Evolutionary conservation across 2,329 filamentous ascomycete species (phyloP).

Genomic region (Aureobasidium pullulans): DNA sequence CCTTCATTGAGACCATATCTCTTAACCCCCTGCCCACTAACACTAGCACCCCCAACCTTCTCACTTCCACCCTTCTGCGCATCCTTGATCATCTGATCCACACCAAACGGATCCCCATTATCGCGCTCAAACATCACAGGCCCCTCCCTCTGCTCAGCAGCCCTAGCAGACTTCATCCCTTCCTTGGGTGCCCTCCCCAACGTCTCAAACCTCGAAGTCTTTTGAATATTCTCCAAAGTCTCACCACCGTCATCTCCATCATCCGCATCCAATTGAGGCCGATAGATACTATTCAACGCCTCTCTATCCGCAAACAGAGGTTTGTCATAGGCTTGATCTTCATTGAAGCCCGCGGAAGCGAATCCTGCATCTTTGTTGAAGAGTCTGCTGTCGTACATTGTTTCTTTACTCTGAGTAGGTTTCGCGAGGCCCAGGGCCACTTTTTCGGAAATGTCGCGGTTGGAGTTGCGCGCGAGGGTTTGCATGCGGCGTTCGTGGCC

Average conservation of each 20-base stretch:
- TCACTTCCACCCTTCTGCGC: slow-evolving; percentile 45
- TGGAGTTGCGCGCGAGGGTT: slow-evolving; percentile 89
- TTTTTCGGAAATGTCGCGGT: slow-evolving; percentile 95
- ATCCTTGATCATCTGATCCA: slow-evolving; percentile 87
- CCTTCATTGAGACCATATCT: slow-evolving; percentile 69
- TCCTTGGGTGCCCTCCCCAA: slow-evolving; percentile 67
- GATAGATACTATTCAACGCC: slow-evolving; percentile 88
- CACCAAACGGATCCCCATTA: slow-evolving; percentile 71
- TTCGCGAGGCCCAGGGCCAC: slow-evolving; percentile 91
- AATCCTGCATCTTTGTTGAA: slow-evolving; percentile 95
- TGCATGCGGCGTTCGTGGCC: slow-evolving; percentile 86
- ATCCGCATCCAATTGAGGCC: slow-evolving; percentile 65
- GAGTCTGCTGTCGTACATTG: slow-evolving; percentile 92
- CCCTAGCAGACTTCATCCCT: slow-evolving; percentile 79
- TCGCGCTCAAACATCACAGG: slow-evolving; percentile 97
- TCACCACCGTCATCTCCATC: slow-evolving; percentile 73
- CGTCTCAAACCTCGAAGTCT: slow-evolving; percentile 78
- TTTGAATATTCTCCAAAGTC: slow-evolving; percentile 79
- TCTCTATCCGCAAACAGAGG: slow-evolving; percentile 94
- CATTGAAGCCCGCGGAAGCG: slow-evolving; percentile 77
- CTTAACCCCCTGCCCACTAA: slow-evolving; percentile 46
- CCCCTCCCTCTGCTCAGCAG: slow-evolving; percentile 78
- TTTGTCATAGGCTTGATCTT: slow-evolving; percentile 96
- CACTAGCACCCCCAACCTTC: slow-evolving; percentile 30
- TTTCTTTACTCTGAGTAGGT: slow-evolving; percentile 82